Evolutionary conservation across 345 rosid genomes (phyloP).

Genomic region (Raphanus raphanistrum): DNA sequence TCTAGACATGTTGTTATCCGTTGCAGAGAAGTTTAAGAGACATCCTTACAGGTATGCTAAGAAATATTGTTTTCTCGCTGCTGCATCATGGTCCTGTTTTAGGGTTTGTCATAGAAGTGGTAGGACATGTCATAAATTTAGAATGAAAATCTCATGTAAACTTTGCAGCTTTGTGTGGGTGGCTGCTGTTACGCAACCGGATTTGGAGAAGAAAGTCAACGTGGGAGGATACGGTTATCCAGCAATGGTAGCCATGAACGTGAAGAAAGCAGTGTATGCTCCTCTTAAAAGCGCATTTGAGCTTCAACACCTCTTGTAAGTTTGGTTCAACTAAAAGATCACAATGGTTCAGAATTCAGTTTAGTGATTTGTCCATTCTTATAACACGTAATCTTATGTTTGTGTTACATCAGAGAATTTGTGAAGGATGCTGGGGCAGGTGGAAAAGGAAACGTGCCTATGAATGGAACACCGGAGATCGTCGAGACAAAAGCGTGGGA

Average conservation of each 20-base stretch:
- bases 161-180: conserved; percentile 78
- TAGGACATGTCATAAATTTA: not conserved
- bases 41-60: conserved; percentile 79
- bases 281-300: conserved; percentile 96
- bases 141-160: conserved; percentile 11
- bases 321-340: not conserved
- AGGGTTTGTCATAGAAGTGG: not conserved
- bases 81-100: conserved; percentile 8
- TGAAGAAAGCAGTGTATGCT: conserved; percentile 91
- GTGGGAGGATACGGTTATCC: conserved; percentile 99
- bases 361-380: not conserved
- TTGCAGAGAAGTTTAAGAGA: conserved; percentile 85
- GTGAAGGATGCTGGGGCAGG: conserved; percentile 92
- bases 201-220: conserved; percentile 74
- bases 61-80: not conserved
- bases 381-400: not conserved
- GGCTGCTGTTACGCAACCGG: conserved; percentile 88
- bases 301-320: conserved; percentile 81
- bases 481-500: conserved; percentile 80
- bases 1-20: conserved; percentile 69
- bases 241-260: conserved; percentile 90
- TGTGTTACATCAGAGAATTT: conserved; percentile 63
- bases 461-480: conserved; percentile 62
- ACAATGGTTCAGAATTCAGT: not conserved
- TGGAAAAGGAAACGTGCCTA: conserved; percentile 87